Evolutionary conservation across 768 basidiomycete genomes (phyloP).

Genomic region (Cystofilobasidium bisporidii): DNA sequence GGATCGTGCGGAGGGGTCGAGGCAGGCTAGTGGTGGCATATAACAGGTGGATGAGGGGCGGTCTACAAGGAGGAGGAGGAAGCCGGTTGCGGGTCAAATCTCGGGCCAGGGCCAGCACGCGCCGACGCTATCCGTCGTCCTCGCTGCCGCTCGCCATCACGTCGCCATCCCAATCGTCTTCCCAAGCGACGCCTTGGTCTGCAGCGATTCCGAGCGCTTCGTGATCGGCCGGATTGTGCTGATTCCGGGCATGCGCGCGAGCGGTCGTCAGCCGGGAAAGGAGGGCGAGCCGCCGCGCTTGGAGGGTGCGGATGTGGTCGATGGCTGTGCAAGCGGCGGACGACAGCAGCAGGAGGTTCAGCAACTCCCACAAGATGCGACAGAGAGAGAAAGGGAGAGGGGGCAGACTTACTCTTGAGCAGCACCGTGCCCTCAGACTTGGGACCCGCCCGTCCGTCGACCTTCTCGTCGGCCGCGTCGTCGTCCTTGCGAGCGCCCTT

Average conservation of each 20-base stretch:
- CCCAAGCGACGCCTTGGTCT: neutral
- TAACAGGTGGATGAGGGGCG: no score
- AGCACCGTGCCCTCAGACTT: conserved; percentile 66
- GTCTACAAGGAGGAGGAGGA: no score
- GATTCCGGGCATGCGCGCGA: neutral
- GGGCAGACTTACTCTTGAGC: conserved; percentile 68
- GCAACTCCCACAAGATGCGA: neutral
- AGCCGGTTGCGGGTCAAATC: no score
- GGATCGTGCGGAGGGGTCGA: no score
- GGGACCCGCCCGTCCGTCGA: conserved; percentile 78
- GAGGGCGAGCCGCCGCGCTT: neutral
- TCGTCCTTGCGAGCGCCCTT: conserved; percentile 1
- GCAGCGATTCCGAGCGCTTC: neutral
- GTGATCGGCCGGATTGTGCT: neutral
- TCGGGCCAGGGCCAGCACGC: no score
- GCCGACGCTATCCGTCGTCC: no score
- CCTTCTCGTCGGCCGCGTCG: conserved; percentile 50
- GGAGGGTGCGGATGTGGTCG: conserved; percentile 63
- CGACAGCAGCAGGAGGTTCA: no score
- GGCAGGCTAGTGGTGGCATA: no score
- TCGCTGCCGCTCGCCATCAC: neutral
- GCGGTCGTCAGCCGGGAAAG: neutral
- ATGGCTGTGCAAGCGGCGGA: no score
- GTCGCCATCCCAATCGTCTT: neutral
- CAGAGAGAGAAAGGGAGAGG: neutral